Conservation (phyloP, 306 rosid species). For the Begonia fuchsioides region DNA sequence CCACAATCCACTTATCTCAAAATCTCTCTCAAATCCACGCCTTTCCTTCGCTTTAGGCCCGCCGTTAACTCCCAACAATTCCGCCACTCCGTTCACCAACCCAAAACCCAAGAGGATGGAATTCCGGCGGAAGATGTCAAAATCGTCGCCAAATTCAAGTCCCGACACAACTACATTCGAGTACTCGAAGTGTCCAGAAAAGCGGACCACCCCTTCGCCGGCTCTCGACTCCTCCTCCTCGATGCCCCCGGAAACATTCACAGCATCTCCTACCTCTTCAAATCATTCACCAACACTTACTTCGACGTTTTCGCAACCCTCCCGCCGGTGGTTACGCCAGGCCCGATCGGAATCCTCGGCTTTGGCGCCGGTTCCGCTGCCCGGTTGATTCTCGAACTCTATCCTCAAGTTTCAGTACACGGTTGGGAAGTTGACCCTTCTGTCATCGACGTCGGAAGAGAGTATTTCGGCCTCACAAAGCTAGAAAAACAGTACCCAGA, state of each 20-base stretch:
- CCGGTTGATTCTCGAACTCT: conserved; percentile 37
- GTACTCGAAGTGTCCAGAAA: conserved; percentile 63
- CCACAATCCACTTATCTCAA: conserved; percentile 6
- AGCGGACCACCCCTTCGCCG: conserved; percentile 80
- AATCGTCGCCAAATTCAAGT: conserved; percentile 51
- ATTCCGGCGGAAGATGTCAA: conserved; percentile 55
- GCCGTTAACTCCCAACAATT: conserved; percentile 24
- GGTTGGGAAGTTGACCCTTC: conserved; percentile 91
- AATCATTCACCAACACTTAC: conserved; percentile 53
- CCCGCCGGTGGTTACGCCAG: conserved; percentile 60
- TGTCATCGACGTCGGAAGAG: conserved; percentile 62
- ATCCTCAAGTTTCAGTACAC: conserved; percentile 39
- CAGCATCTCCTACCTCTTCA: conserved; percentile 66
- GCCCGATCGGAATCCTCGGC: conserved; percentile 72
- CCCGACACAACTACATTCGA: conserved; percentile 66
- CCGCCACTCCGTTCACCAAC: conserved; percentile 7
- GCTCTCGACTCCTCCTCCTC: conserved; percentile 73
- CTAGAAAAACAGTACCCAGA: conserved; percentile 35
- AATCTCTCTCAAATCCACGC: conserved; percentile 6
- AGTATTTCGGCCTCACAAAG: conserved; percentile 39
- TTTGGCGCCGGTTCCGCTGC: conserved; percentile 82
- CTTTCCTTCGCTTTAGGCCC: conserved; percentile 1
- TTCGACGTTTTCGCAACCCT: conserved; percentile 76
- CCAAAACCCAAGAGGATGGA: conserved; percentile 44
- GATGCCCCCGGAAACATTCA: conserved; percentile 86